phyloP scores from a whole-genome alignment of 2,329 filamentous ascomycete genomes.

The Pyricularia pennisetigena region DNA sequence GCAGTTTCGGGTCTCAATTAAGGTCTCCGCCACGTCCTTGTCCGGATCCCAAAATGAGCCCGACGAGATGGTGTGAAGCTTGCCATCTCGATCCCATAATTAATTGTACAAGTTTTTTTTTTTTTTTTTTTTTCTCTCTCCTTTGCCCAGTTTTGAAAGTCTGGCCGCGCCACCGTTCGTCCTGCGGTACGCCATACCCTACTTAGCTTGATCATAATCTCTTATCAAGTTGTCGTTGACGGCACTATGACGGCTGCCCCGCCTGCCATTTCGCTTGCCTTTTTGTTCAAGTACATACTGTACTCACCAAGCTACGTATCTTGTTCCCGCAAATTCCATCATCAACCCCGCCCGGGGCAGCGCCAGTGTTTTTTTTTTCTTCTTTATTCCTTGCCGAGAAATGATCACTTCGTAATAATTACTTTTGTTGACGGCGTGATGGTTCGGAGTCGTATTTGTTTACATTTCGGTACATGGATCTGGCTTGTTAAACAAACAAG shows the following conservation, averaged over 20 bases:
- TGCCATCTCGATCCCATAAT: background rate
- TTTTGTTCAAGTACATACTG: background rate
- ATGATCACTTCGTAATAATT: background rate
- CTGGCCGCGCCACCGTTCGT: background rate
- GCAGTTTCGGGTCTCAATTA: background rate
- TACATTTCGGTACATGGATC: background rate
- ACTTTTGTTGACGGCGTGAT: background rate
- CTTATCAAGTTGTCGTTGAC: background rate
- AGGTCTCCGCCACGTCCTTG: background rate
- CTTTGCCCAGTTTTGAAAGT: background rate
- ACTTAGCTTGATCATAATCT: background rate
- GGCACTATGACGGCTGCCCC: background rate
- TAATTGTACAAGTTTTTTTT: background rate
- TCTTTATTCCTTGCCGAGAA: background rate
- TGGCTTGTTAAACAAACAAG: background rate
- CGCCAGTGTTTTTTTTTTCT: background rate
- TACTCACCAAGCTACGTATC: too few relatives aligned
- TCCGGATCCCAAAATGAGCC: background rate
- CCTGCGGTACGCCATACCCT: background rate
- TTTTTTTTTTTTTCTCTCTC: too few relatives aligned
- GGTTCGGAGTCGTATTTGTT: background rate
- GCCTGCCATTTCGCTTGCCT: background rate
- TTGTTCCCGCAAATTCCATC: background rate
- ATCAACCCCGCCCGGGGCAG: background rate
- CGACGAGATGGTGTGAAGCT: background rate